A percentile compares a stretch with the other conserved stretches of the same genome.
Evolutionary conservation across 2,329 filamentous ascomycete species (phyloP).

Genomic region (Akanthomyces muscarius): DNA sequence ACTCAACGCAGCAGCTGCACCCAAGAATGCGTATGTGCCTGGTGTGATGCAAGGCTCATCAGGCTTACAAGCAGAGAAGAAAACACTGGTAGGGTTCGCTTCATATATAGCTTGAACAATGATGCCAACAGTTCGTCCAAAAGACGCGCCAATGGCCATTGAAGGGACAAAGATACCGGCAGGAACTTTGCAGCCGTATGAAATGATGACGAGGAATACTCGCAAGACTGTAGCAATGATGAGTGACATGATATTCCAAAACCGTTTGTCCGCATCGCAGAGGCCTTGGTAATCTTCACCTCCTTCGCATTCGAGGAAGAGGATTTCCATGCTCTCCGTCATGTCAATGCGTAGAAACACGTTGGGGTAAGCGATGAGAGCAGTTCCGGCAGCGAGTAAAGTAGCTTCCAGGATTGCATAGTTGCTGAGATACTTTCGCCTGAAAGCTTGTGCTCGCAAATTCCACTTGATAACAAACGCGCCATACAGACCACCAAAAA

Average conservation of each 20-base stretch:
- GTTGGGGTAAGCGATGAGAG: slow-evolving; percentile 94
- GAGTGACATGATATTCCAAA: slow-evolving; percentile 74
- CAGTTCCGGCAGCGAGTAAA: slow-evolving; percentile 75
- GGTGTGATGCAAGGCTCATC: slow-evolving; percentile 96
- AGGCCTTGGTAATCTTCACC: slow-evolving; percentile 84
- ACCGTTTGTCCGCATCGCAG: slow-evolving; percentile 74
- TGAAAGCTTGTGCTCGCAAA: slow-evolving; percentile 81
- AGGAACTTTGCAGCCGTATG: slow-evolving; percentile 96
- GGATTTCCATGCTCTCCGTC: slow-evolving; percentile 98
- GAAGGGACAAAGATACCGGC: slow-evolving; percentile 97
- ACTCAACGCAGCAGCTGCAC: slow-evolving; percentile 83
- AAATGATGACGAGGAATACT: slow-evolving; percentile 83
- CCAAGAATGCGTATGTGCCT: slow-evolving; percentile 93
- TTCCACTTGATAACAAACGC: slow-evolving; percentile 99
- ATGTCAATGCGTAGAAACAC: slow-evolving; percentile 95
- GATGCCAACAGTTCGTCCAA: slow-evolving; percentile 91
- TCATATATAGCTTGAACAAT: slow-evolving; percentile 87
- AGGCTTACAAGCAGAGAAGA: slow-evolving; percentile 84
- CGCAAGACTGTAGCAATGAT: slow-evolving; percentile 75
- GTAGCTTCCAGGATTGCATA: slow-evolving; percentile 87
- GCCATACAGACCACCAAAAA: slow-evolving; percentile 92
- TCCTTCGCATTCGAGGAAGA: slow-evolving; percentile 91
- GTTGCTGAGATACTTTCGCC: slow-evolving; percentile 82
- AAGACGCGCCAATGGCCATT: slow-evolving; percentile 94
- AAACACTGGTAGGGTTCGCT: slow-evolving; percentile 72